Evolutionary conservation across 805 yeast genomes (phyloP), one percentile per base, ranked within the genome.

Genomic region (Yarrowia sp.): DNA sequence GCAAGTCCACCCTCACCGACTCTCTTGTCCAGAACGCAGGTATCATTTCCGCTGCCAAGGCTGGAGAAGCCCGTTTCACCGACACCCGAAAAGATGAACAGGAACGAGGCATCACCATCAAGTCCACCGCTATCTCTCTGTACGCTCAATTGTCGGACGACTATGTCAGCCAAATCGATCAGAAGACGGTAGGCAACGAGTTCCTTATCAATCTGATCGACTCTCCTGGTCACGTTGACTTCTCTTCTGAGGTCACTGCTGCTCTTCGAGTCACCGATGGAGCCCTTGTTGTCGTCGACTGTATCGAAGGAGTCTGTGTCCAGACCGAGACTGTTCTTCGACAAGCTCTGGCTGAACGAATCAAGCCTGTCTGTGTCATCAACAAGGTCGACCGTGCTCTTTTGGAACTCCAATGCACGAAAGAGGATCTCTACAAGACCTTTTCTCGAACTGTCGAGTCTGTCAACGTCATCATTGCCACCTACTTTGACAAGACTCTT

Each of bases 161-260:
- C 68, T 97, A 91, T 79, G 88, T 86, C 74, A 90, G 89, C 82
- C 89, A 86, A 77, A 94, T 95, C 86, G 85, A 88, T 82, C 98
- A 94, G 86, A 81, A 90, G 84, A 89, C 95, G 74, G 90, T 82
- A n/a, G 98, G 98, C 83, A 90, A 86, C 89, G 88, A 89, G 82
- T 94, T 94, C 89, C 90, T 94, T 85, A 89, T 94, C 78, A 94
- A 94, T 91, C 88, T 94, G 88, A 94, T 94, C 79, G 99, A 94
- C 84, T 95, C 99, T 77, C 99, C 99, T 85, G 99, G 99, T 90
- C 99, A 94, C 98, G 98, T 94, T 87, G 99, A 94, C 86, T 94
- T 94, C 92, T 92, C 98, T 73, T 95, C 98, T 76, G 99, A 94
- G 85, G 99, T 94, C 80, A 95, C 98, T 80, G 98, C 98, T 78